Evolutionary conservation across 306 rosid genomes (phyloP).

Genomic region (Cucurbita ficifolia): DNA sequence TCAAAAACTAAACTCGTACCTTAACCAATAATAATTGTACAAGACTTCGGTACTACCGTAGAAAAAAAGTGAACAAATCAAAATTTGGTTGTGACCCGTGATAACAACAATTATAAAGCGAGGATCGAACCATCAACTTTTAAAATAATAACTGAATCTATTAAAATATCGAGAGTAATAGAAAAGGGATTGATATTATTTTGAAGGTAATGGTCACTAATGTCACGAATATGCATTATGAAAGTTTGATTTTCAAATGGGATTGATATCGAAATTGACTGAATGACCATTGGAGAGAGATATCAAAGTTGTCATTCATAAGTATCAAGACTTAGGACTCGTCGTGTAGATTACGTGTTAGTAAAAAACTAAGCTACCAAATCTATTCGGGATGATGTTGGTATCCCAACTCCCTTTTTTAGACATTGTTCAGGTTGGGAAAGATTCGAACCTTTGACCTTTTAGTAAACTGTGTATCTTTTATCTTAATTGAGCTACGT

Average conservation of each 20-base stretch:
- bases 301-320: conserved; percentile 41
- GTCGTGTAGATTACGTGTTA: conserved; percentile 46
- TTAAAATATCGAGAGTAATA: neutral
- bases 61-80: no score
- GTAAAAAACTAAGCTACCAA: conserved; percentile 44
- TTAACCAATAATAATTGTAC: no score
- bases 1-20: no score
- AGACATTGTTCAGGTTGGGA: no score
- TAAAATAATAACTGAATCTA: no score
- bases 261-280: conserved; percentile 33
- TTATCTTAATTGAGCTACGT: no score
- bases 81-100: no score
- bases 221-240: conserved; percentile 25
- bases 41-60: no score
- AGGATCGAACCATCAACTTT: no score
- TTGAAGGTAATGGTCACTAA: conserved; percentile 56
- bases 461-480: no score
- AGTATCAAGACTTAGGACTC: conserved; percentile 48
- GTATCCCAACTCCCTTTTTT: conserved; percentile 31
- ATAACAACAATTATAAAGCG: no score
- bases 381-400: conserved; percentile 47
- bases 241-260: conserved; percentile 33
- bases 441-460: no score
- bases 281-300: conserved; percentile 15
- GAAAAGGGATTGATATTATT: neutral